These are phyloP conservation scores for Neofusicoccum ribis DNA, from an alignment of 2,329 filamentous ascomycete species.

Conservation along the genomic window DNA sequence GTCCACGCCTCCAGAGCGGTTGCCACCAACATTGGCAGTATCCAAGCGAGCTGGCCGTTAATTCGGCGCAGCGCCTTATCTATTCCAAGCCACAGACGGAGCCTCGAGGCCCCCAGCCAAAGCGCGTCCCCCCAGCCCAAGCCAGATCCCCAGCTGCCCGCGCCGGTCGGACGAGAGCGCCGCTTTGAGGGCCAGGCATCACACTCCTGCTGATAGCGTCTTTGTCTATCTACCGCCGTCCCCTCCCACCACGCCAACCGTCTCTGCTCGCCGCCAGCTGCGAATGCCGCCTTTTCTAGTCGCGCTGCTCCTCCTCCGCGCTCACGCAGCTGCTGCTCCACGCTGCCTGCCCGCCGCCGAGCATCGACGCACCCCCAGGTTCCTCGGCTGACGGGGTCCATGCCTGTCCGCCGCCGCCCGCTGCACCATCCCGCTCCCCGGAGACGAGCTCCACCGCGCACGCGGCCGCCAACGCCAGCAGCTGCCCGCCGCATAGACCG, in stretches of 20 bases:
- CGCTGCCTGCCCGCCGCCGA: background rate
- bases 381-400: slow-evolving; percentile 6
- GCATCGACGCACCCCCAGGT: background rate
- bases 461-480: background rate
- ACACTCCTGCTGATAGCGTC: background rate
- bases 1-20: background rate
- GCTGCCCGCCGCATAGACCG: background rate
- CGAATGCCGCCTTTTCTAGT: background rate
- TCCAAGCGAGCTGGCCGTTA: slow-evolving; percentile 17
- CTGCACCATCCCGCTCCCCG: background rate
- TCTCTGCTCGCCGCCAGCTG: background rate
- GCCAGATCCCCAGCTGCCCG: slow-evolving; percentile 5
- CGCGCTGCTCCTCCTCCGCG: background rate
- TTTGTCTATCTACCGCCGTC: background rate
- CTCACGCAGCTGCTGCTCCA: background rate
- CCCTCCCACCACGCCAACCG: background rate
- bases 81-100: slow-evolving; percentile 11
- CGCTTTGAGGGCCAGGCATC: slow-evolving; percentile 2
- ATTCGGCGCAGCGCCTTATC: slow-evolving; percentile 17
- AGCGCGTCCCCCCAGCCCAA: background rate
- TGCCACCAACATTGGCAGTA: slow-evolving; percentile 8
- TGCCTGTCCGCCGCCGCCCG: slow-evolving; percentile 1
- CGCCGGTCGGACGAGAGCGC: background rate
- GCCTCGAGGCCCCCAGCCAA: background rate
- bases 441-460: slow-evolving; percentile 14